Percentiles rank a stretch among this genome's conserved stretches.
Conservation (phyloP, 257 asterid genomes). For the Leonotis leonurus region DNA sequence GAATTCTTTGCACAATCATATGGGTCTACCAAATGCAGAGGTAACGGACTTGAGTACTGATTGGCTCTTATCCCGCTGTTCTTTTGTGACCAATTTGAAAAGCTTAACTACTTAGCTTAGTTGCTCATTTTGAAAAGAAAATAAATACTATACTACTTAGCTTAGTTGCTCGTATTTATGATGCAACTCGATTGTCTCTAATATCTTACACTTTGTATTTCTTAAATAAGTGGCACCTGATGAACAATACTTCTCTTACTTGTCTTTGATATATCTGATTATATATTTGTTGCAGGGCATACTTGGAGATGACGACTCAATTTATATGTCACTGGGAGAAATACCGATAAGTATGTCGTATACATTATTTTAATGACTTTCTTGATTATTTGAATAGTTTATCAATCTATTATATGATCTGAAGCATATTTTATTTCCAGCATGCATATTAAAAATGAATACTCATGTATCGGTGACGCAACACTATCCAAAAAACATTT, state of each 20-base stretch:
- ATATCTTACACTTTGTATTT: conserved; percentile 4
- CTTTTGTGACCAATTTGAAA: background rate
- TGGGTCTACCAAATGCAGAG: conserved; percentile 74
- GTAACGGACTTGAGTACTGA: conserved; percentile 30
- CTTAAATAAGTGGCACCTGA: background rate
- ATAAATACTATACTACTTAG: too few relatives aligned
- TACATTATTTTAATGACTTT: conserved; percentile 13
- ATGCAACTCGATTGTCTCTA: conserved; percentile 4
- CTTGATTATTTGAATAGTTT: too few relatives aligned
- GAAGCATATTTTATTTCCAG: background rate
- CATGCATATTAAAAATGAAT: too few relatives aligned
- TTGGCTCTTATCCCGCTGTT: background rate
- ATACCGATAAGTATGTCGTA: conserved; percentile 74
- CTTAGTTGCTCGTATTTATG: background rate
- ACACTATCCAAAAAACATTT: background rate
- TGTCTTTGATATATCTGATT: conserved; percentile 1
- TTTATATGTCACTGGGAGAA: conserved; percentile 89
- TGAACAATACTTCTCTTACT: conserved; percentile 4
- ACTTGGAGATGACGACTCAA: conserved; percentile 91
- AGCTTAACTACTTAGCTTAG: too few relatives aligned
- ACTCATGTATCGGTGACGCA: too few relatives aligned
- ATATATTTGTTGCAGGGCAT: conserved; percentile 58
- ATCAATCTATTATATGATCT: background rate
- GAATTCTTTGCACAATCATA: conserved; percentile 58
- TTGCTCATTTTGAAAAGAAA: too few relatives aligned